A percentile compares a stretch with the other conserved stretches of the same genome.
These are phyloP conservation scores for Euphorbia schlechtendalii DNA, from an alignment of 441 rosid species.

Conservation along the genomic window DNA sequence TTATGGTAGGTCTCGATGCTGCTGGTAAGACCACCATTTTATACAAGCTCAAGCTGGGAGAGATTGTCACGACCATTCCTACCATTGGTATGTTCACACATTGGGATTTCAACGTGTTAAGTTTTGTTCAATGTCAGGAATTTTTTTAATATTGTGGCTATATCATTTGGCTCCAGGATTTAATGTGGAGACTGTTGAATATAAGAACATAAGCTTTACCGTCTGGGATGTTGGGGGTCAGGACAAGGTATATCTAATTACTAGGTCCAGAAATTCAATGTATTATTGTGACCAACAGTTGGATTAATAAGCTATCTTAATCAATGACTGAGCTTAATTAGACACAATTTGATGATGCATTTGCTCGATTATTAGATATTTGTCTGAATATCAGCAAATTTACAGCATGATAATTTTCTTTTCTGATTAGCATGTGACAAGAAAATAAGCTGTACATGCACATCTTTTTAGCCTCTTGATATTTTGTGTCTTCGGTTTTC, in stretches of 20 bases:
- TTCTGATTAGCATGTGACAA: constrained; percentile 24
- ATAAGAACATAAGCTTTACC: constrained; percentile 81
- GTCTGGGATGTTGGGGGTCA: constrained; percentile 91
- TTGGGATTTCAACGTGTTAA: background rate
- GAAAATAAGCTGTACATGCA: constrained; percentile 18
- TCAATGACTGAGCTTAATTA: background rate
- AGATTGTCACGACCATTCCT: constrained; percentile 61
- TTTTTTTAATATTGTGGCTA: background rate
- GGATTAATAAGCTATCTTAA: background rate
- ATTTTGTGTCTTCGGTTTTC: background rate
- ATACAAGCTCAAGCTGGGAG: constrained; percentile 64
- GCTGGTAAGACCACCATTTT: constrained; percentile 67
- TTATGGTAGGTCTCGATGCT: constrained; percentile 57
- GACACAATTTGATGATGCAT: background rate
- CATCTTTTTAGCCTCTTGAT: constrained; percentile 6
- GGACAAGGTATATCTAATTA: constrained; percentile 46
- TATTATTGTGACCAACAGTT: too few species aligned
- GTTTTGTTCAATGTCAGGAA: background rate
- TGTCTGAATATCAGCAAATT: background rate
- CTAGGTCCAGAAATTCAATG: background rate
- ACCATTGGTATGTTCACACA: constrained; percentile 40
- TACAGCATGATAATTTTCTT: too few species aligned
- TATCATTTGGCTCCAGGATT: constrained; percentile 40
- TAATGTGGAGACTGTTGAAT: constrained; percentile 82
- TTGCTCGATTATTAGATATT: background rate